Conservation (phyloP, 164 flowering plant species). For the Vitis amurensis region DNA sequence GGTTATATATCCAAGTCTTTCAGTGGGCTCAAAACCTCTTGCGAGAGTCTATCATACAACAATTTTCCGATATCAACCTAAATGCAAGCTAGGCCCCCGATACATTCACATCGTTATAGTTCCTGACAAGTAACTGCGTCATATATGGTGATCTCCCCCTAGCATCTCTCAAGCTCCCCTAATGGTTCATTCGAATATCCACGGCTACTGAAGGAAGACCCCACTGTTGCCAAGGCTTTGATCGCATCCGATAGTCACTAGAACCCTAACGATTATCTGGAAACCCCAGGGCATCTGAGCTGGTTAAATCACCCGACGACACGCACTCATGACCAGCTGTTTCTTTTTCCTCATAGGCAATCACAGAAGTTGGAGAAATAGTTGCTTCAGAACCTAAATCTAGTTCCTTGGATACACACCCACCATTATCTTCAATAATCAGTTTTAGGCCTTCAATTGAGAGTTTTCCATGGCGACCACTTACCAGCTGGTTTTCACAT, state of each 20-base stretch:
- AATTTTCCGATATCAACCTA: no score
- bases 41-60: no score
- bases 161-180: no score
- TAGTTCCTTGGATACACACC: slow-evolving; percentile 21
- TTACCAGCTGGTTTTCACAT: no score
- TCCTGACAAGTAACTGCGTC: no score
- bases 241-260: slow-evolving; percentile 36
- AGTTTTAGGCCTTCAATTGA: not conserved
- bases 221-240: slow-evolving; percentile 26
- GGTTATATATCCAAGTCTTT: no score
- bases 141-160: no score
- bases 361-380: slow-evolving; percentile 41
- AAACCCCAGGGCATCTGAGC: slow-evolving; percentile 36
- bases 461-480: no score
- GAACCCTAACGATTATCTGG: slow-evolving; percentile 26
- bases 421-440: no score
- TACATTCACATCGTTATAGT: no score
- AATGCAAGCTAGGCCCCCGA: no score
- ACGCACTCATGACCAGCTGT: slow-evolving; percentile 23
- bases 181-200: slow-evolving; percentile 32
- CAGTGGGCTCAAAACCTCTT: no score
- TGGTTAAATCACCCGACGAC: slow-evolving; percentile 55
- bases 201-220: slow-evolving; percentile 24
- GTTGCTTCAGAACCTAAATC: slow-evolving; percentile 28
- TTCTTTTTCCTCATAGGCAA: slow-evolving; percentile 29